Conservation (phyloP, 331 rosid species). For the Rhamnella rubrinervis region DNA sequence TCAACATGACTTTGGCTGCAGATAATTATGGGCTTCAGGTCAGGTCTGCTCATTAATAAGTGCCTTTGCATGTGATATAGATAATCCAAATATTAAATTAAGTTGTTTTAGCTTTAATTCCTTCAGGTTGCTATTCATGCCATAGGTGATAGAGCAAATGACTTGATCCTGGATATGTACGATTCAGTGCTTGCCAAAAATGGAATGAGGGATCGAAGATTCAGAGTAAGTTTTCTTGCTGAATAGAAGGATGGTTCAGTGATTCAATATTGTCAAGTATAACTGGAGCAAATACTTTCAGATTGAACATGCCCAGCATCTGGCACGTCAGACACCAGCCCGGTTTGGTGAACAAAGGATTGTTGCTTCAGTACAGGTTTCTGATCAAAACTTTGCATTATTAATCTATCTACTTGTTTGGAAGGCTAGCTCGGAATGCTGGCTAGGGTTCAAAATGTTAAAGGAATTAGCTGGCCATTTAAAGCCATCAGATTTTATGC, state of each 20-base stretch:
- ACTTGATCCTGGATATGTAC: slow-evolving; percentile 61
- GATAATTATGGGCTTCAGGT: slow-evolving; percentile 79
- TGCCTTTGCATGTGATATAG: not conserved
- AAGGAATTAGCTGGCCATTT: no score
- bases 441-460: not conserved
- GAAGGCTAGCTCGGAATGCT: not conserved
- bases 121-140: slow-evolving; percentile 88
- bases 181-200: slow-evolving; percentile 50
- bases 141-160: slow-evolving; percentile 79
- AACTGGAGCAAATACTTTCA: slow-evolving; percentile 36
- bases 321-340: slow-evolving; percentile 49
- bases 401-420: not conserved
- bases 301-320: slow-evolving; percentile 90
- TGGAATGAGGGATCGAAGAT: slow-evolving; percentile 72
- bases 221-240: slow-evolving; percentile 51
- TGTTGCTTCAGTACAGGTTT: slow-evolving; percentile 76
- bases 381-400: slow-evolving; percentile 8
- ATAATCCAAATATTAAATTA: not conserved
- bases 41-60: slow-evolving; percentile 6
- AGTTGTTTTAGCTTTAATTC: slow-evolving; percentile 16
- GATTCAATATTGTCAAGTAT: slow-evolving; percentile 1
- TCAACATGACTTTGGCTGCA: slow-evolving; percentile 63
- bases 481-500: no score
- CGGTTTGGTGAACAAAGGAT: slow-evolving; percentile 60
- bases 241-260: slow-evolving; percentile 5